These are phyloP conservation scores for Ceriops zippeliana DNA, from an alignment of 345 rosid genomes.

Conservation along the genomic window DNA sequence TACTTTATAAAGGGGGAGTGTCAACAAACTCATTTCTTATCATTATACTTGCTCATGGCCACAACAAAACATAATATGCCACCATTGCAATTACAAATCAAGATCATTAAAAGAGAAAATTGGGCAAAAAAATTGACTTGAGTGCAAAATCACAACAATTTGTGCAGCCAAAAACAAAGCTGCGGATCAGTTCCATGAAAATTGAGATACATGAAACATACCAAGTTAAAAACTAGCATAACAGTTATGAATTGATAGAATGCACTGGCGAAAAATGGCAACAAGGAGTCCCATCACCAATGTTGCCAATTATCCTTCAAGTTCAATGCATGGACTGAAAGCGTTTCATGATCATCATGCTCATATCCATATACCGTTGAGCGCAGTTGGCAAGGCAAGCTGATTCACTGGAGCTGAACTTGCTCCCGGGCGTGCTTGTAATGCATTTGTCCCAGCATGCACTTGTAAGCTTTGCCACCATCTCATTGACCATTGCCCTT, in stretches of 20 bases:
- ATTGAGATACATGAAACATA: not conserved
- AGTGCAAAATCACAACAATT: not conserved
- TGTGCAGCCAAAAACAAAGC: slow-evolving; percentile 6
- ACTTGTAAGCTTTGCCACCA: slow-evolving; percentile 75
- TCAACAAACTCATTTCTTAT: too few species aligned
- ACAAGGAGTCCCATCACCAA: slow-evolving; percentile 2
- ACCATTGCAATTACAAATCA: not conserved
- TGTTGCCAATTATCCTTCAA: not conserved
- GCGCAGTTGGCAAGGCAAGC: slow-evolving; percentile 78
- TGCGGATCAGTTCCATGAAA: slow-evolving; percentile 2
- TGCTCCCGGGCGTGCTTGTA: slow-evolving; percentile 75
- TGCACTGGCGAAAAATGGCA: not conserved
- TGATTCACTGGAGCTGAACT: slow-evolving; percentile 86
- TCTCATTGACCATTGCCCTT: slow-evolving; percentile 73
- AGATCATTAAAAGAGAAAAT: not conserved
- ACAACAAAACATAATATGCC: not conserved
- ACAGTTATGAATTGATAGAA: not conserved
- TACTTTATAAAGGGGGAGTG: too few species aligned
- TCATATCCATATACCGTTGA: slow-evolving; percentile 77
- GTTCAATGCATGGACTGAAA: slow-evolving; percentile 65
- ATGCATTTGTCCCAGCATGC: slow-evolving; percentile 96
- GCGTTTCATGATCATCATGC: slow-evolving; percentile 69
- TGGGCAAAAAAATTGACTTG: not conserved
- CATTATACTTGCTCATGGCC: not conserved
- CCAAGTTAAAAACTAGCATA: too few species aligned